Base-by-base conservation (phyloP, 495 filamentous ascomycete species). In the Hyaloscypha variabilis region DNA sequence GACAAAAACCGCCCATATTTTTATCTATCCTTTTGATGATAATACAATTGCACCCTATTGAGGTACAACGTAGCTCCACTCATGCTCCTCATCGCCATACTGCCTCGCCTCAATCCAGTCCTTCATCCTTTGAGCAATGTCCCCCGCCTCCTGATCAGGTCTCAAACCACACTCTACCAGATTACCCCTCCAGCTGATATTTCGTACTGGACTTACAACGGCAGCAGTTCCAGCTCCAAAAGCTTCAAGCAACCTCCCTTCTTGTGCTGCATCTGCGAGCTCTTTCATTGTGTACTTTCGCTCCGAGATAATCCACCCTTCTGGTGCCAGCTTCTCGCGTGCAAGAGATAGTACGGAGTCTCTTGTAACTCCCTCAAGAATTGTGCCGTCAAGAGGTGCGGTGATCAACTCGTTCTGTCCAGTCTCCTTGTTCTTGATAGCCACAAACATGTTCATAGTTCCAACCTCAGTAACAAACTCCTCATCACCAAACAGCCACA, bases 391-490 rank as follows among this genome's bases (percentile, higher is more conserved):
- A 24, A 99, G 81, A 60, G 95, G 94, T 56, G 94, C 91, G 21
- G 95, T 99, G 66, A 97, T 76, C 19, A 99, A 83, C 80, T 96
- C 92, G 74, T 93, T 93, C 82, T 91, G 83, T 3, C 94, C 95
- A 24, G 90, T 92, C 71, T 90, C 83, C 80, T 90, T 90, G 78
- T 93, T 87, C 75, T 83, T 84, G 67, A 97, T 74, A 14, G 90
- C 91, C 10, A 89, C 85, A 73, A 98, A 99, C 65, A 99, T 85
- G 76, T 99, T 99, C 95, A 98, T 99, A 34, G 96, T 97, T 62
- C 95, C 95, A 34, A 95, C 95, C 78, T 99, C 95, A 34, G 96
- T 99, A 39, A 97, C 87, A 71, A 87, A 96, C 69, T 97, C 92
- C 78, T 98, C 93, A 66, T 94, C 88, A 34, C 91, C 92, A 72